Evolutionary conservation across 108 stramenopile genomes (phyloP), one percentile per base, ranked within the genome.

Genomic region (Epithemia pelagica): DNA sequence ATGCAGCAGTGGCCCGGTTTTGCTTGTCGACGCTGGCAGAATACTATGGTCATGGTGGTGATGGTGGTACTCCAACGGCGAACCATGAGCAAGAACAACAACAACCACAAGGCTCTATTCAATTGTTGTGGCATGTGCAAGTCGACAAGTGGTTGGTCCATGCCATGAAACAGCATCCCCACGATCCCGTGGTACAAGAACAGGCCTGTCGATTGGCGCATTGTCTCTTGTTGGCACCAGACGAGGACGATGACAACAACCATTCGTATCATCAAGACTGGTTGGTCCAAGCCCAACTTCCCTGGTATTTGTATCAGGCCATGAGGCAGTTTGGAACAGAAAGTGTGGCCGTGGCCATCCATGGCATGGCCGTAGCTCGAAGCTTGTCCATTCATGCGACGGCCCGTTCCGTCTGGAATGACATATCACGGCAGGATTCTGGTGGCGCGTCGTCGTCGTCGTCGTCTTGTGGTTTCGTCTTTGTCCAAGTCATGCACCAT

Each of bases 151-250:
- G 5, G 15, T 15, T 75, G 8, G 64, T 75, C 19, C 58, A 61
- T 30, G 67, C 74, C 7, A 67, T 80, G 59, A 25, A 33, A 7
- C 10, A 61, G 54, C 79, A 80, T 59, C 7, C 19, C n/a, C 2
- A 54, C 3, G 66, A 72, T 22, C 22, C 66, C 18, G 54, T 68
- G 0, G 74, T 80, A 0, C 26, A 72, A 21, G 55, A 52, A 46
- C 58, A 58, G 18, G 79, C 74, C 28, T 75, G 74, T 46, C n/a
- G n/a, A n/a, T n/a, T n/a, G n/a, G n/a, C n/a, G n/a, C n/a, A n/a
- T n/a, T n/a, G n/a, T n/a, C n/a, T n/a, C n/a, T n/a, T n/a, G n/a
- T n/a, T n/a, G n/a, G n/a, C n/a, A n/a, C n/a, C n/a, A n/a, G n/a
- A n/a, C n/a, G n/a, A n/a, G n/a, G n/a, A n/a, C n/a, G n/a, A n/a